Conservation (phyloP, 768 basidiomycete species). For the Trametes maxima region DNA sequence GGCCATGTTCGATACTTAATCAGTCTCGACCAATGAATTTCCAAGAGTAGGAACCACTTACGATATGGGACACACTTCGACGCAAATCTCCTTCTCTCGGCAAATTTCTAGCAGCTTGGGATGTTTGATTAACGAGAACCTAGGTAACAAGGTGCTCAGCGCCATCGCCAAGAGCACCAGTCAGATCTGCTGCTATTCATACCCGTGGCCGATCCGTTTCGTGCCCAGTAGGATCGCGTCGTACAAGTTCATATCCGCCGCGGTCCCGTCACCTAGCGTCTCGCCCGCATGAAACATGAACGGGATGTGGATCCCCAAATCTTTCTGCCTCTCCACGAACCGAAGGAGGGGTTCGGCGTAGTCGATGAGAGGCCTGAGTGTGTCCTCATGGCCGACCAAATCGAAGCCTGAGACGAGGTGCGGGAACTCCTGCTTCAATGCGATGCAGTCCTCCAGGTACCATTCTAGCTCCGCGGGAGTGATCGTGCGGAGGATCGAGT, state of each 20-base stretch:
- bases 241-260: slow-evolving; percentile 70
- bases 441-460: slow-evolving; percentile 75
- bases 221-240: slow-evolving; percentile 81
- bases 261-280: slow-evolving; percentile 74
- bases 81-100: slow-evolving; percentile 57
- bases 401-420: slow-evolving; percentile 79
- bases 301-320: slow-evolving; percentile 64
- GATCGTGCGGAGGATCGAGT: slow-evolving; percentile 60
- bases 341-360: slow-evolving; percentile 61
- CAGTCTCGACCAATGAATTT: background rate
- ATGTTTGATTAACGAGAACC: slow-evolving; percentile 74
- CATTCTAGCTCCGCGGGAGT: slow-evolving; percentile 57
- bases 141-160: slow-evolving; percentile 25
- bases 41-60: slow-evolving; percentile 38
- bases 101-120: slow-evolving; percentile 70
- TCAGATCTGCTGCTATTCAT: background rate
- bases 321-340: slow-evolving; percentile 58
- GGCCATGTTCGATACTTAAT: background rate
- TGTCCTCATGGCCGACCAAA: slow-evolving; percentile 73
- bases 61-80: slow-evolving; percentile 86
- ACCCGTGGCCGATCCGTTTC: slow-evolving; percentile 83
- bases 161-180: background rate
- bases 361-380: slow-evolving; percentile 55
- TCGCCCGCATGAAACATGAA: slow-evolving; percentile 83
- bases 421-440: slow-evolving; percentile 71